Base-by-base conservation (phyloP, 1,284 basidiomycete species). In the Ganoderma lucidum region DNA sequence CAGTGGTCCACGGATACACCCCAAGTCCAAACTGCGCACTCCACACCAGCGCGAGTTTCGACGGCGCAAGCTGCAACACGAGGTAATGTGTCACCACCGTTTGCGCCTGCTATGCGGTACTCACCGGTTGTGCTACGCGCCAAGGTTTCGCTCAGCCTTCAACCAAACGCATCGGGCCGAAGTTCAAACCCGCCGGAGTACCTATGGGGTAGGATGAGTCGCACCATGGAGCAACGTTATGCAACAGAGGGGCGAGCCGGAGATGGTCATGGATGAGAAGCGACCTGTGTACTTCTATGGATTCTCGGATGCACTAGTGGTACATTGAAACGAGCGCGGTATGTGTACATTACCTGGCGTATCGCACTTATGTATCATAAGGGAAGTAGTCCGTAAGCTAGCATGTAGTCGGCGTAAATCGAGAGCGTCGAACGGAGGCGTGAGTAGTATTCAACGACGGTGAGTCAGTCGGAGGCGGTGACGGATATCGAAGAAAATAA, bases 151-250 rank as follows among this genome's bases (percentile, higher is more conserved):
- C 73, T 6, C 74, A 70, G 30, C 69, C 78, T 5, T 68, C 74
- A 2, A 65, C 59, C 61, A 76, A 72, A 56, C 77, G 77, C 23
- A 48, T 69, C 3, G 71, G 74, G 9, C 76, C 78, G 32, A 74
- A 72, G 19, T 80, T 80, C 74, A 77, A 76, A 69, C 79, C 78
- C 12, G 76, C 78, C 10, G 73, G 73, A 19, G 69, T 72, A 15
- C 64, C 71, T 15, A 64, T 71, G 41, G 71, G 67, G 23, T 70
- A 53, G 64, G 3, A 56, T 32, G 5, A 35, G 10, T 35, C 10
- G 28, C 17, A 37, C 30, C 19, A 1, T 32, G 48, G 65, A 6
- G 44, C 6, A 41, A 19, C 19, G 23, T 48, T 12, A 2, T 12
- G 23, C 3, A 10, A 12, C 9, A 51, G 12, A 39, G 9, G 39